Conservation (phyloP, 2,329 filamentous ascomycete species). For the Diplocarpon mali region DNA sequence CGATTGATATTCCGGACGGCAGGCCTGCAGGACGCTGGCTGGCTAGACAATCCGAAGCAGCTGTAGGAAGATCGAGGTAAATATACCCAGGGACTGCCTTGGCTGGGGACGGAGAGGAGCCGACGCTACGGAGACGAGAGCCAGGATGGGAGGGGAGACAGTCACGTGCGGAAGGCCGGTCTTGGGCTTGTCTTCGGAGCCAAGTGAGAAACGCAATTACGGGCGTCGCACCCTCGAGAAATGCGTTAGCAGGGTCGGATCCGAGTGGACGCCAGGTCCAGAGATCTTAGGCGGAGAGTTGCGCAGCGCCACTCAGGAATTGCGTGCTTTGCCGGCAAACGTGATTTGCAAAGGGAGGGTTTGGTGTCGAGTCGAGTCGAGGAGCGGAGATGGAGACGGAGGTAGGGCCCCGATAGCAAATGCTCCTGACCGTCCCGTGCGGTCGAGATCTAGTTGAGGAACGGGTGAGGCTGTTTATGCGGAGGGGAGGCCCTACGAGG, state of each 20-base stretch:
- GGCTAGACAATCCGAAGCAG: too few relatives aligned
- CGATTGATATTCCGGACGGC: neutral
- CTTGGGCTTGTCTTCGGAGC: neutral
- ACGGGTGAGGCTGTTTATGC: too few relatives aligned
- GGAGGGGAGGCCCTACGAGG: too few relatives aligned
- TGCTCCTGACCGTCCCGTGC: too few relatives aligned
- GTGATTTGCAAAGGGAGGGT: slow-evolving; percentile 4
- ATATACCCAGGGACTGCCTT: slow-evolving; percentile 13
- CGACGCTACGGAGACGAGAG: slow-evolving; percentile 13
- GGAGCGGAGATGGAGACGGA: neutral
- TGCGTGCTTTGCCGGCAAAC: slow-evolving; percentile 15
- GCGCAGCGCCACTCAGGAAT: slow-evolving; percentile 19
- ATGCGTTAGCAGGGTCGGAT: too few relatives aligned
- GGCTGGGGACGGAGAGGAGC: slow-evolving; percentile 3
- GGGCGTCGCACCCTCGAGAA: too few relatives aligned
- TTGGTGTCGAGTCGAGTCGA: neutral
- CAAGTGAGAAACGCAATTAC: neutral
- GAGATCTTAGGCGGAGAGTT: neutral
- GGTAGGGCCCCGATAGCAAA: too few relatives aligned
- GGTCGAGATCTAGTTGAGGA: neutral
- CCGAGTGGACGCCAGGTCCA: too few relatives aligned
- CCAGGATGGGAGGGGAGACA: too few relatives aligned
- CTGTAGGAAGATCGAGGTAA: slow-evolving; percentile 6
- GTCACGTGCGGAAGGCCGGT: too few relatives aligned
- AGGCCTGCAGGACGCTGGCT: neutral